phyloP scores from a whole-genome alignment of 2,329 filamentous ascomycete genomes.

The Mollisia scopiformis region DNA sequence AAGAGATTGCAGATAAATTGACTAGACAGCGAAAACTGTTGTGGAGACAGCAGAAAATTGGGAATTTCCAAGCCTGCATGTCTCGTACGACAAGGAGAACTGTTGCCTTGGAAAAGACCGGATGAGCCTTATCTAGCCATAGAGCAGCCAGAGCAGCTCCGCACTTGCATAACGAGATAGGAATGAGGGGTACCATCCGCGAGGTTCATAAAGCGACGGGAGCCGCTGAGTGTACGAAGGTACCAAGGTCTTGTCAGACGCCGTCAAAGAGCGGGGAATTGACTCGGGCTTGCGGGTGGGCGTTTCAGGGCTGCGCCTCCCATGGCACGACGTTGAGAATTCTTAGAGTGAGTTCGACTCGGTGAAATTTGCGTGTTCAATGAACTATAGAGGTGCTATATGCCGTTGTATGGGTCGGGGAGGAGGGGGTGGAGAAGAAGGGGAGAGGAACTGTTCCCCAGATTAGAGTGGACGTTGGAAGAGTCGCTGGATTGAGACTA shows the following conservation, averaged over 20 bases:
- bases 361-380: too few relatives aligned
- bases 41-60: background rate
- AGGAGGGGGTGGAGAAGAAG: background rate
- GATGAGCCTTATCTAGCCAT: background rate
- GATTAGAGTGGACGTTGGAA: background rate
- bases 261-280: background rate
- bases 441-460: background rate
- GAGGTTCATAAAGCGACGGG: background rate
- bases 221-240: too few relatives aligned
- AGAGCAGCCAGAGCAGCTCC: background rate
- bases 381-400: too few relatives aligned
- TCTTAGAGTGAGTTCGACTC: too few relatives aligned
- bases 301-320: slow-evolving; percentile 4
- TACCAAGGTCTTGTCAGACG: slow-evolving; percentile 2
- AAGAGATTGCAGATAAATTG: too few relatives aligned
- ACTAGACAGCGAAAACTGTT: too few relatives aligned
- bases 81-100: background rate
- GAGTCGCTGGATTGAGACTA: background rate
- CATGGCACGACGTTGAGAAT: too few relatives aligned
- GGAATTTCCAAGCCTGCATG: background rate
- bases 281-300: slow-evolving; percentile 1
- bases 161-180: background rate
- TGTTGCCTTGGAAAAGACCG: background rate
- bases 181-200: background rate
- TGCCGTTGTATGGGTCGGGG: too few relatives aligned